Conservation (phyloP, 1,284 basidiomycete species). For the Phaffia rhodozyma region DNA sequence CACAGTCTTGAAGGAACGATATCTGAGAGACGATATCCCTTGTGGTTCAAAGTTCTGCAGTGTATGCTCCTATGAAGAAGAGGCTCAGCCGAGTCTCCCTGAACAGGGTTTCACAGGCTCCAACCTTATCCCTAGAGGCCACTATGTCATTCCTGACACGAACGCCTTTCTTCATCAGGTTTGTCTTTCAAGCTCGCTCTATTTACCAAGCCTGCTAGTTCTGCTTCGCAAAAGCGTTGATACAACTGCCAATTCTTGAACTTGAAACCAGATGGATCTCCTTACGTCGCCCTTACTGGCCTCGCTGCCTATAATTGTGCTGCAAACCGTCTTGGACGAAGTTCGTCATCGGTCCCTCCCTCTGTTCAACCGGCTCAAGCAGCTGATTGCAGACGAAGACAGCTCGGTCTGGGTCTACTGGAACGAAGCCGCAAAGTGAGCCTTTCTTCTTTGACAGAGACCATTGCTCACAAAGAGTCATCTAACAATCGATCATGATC, state of each 20-base stretch:
- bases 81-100: conserved; percentile 40
- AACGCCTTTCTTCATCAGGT: conserved; percentile 91
- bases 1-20: conserved; percentile 80
- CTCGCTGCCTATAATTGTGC: conserved; percentile 64
- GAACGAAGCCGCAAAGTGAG: conserved; percentile 73
- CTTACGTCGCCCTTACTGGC: conserved; percentile 61
- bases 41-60: conserved; percentile 71
- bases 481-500: conserved; percentile 3
- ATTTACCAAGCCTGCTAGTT: not conserved
- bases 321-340: conserved; percentile 94
- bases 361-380: conserved; percentile 79
- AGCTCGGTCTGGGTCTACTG: conserved; percentile 71
- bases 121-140: conserved; percentile 48
- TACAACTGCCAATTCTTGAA: not conserved
- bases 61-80: conserved; percentile 43
- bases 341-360: conserved; percentile 89
- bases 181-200: conserved; percentile 23
- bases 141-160: conserved; percentile 86
- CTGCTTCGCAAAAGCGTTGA: not conserved
- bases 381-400: conserved; percentile 66
- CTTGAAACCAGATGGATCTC: conserved; percentile 64
- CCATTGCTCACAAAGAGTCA: conserved; percentile 5
- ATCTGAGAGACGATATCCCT: conserved; percentile 83
- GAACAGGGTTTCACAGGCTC: conserved; percentile 44
- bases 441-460: conserved; percentile 25